Conservation (phyloP, 805 yeast genomes). For the Nadsonia fulvescens region DNA sequence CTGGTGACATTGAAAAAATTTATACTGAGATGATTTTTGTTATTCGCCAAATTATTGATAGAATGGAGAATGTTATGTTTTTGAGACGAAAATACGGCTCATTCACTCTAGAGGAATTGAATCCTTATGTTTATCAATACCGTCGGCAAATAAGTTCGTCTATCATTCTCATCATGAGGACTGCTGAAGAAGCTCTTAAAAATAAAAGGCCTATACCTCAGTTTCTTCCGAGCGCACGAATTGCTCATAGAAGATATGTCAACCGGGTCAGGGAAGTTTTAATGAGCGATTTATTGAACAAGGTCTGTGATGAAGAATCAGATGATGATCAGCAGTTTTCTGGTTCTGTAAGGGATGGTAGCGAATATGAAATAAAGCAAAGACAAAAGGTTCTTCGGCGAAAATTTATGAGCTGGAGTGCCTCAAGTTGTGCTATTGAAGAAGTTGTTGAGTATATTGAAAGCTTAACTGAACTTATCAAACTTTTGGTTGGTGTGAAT, state of each 20-base stretch:
- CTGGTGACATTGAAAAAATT: conserved; percentile 22
- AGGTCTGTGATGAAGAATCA: conserved; percentile 2
- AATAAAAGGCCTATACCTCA: conserved; percentile 33
- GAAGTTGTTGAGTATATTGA: conserved; percentile 33
- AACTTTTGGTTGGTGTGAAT: conserved; percentile 28
- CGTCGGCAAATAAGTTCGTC: conserved; percentile 29
- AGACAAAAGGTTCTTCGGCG: conserved; percentile 10
- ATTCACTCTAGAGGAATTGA: conserved; percentile 28
- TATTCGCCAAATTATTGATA: conserved; percentile 27
- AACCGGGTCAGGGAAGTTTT: conserved; percentile 25
- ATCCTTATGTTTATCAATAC: conserved; percentile 23
- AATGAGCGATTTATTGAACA: conserved; percentile 4
- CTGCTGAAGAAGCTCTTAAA: conserved; percentile 26
- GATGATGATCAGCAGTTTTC: background rate
- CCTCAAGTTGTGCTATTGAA: conserved; percentile 29
- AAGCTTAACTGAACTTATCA: conserved; percentile 25
- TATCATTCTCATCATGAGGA: conserved; percentile 22
- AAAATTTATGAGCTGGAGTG: conserved; percentile 32
- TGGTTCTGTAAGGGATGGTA: too few species aligned
- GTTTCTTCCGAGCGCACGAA: conserved; percentile 29
- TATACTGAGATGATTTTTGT: conserved; percentile 28
- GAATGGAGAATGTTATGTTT: conserved; percentile 28
- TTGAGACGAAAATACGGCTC: conserved; percentile 27
- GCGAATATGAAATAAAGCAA: too few species aligned
- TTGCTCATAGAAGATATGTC: conserved; percentile 29